Conservation (phyloP, 495 filamentous ascomycete species). For the Usnea hakonensis region DNA sequence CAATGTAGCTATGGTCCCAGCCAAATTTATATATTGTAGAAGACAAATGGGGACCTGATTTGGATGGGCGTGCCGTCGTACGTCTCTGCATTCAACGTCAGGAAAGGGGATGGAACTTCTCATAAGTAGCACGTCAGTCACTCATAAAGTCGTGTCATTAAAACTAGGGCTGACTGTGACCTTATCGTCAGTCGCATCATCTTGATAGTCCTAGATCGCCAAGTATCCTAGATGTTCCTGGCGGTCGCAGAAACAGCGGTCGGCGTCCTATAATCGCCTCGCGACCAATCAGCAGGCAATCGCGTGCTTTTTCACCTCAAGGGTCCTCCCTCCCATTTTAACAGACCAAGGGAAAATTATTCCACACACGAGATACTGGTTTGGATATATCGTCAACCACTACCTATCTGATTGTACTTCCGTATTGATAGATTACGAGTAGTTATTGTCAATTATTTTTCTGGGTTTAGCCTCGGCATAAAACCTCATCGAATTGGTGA, state of each 20-base stretch:
- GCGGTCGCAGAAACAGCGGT: neutral
- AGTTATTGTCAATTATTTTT: no score
- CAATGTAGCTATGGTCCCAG: neutral
- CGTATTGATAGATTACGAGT: no score
- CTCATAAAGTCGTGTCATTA: no score
- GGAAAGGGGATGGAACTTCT: neutral
- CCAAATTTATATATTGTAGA: neutral
- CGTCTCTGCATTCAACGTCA: neutral
- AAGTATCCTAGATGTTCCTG: neutral
- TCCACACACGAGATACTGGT: no score
- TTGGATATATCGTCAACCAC: no score
- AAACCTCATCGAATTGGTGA: no score
- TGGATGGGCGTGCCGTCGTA: neutral
- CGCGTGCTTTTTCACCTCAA: neutral
- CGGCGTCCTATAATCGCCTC: neutral
- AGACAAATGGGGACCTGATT: neutral
- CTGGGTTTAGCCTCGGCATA: no score
- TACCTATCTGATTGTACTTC: no score
- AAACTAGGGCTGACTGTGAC: no score
- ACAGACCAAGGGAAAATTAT: neutral
- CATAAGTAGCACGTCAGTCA: neutral
- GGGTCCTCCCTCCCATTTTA: neutral
- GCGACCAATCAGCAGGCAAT: conserved; percentile 5
- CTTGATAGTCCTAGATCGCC: no score
- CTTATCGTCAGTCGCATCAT: neutral